Conservation (phyloP, 2,329 filamentous ascomycete species). For the Aureobasidium sp. region DNA sequence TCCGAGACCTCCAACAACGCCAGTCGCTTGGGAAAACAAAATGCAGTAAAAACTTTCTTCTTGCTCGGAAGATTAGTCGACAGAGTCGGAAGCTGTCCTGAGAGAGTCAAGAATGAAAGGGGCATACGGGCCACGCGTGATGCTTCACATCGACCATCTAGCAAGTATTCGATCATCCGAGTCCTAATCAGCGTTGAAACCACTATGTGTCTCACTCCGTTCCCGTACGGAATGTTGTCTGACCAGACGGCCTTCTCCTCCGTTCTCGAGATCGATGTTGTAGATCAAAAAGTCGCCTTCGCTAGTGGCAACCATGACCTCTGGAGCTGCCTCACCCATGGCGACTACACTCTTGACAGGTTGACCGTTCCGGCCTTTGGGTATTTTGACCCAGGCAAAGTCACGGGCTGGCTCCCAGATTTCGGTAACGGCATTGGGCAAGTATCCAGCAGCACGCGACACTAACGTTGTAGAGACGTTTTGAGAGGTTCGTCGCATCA, state of each 20-base stretch:
- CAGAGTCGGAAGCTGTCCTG: not conserved
- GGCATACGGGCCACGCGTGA: not conserved
- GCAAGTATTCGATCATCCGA: not conserved
- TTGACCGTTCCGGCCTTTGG: constrained; percentile 48
- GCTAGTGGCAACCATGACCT: constrained; percentile 96
- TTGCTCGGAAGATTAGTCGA: not conserved
- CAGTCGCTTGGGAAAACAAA: not conserved
- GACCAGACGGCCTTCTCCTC: constrained; percentile 83
- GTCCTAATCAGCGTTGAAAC: constrained; percentile 11
- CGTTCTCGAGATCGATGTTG: constrained; percentile 88
- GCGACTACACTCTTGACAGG: constrained; percentile 87
- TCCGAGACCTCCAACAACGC: not conserved
- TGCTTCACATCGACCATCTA: not conserved
- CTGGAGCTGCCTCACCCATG: constrained; percentile 88
- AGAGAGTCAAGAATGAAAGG: not conserved
- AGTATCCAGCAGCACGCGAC: constrained; percentile 81
- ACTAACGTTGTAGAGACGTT: constrained; percentile 85
- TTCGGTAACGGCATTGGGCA: constrained; percentile 88
- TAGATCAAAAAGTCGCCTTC: constrained; percentile 94
- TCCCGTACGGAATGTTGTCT: constrained; percentile 55
- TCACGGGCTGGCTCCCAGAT: constrained; percentile 96
- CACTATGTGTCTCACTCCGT: constrained; percentile 15
- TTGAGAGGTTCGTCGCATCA: constrained; percentile 90
- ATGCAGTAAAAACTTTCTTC: not conserved
- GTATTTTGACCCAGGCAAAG: constrained; percentile 94